Conservation (phyloP, 176 grass and related monocot genomes). For the Thalia dealbata region DNA sequence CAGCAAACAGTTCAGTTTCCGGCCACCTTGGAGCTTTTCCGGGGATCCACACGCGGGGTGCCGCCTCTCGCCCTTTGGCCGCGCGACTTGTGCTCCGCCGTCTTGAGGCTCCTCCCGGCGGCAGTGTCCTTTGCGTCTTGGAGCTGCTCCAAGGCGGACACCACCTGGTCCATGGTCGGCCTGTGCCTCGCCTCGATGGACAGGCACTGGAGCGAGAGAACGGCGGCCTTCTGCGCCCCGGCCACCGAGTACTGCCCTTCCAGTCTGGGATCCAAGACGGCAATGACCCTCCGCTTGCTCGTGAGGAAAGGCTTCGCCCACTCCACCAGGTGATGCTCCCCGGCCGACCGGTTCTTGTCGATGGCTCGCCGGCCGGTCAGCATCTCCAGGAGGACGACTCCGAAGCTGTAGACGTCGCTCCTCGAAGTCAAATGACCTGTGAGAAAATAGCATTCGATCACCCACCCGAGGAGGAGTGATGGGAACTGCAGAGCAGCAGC, state of each 20-base stretch:
- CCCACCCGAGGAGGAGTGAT: too few relatives aligned
- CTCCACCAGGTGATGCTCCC: not conserved
- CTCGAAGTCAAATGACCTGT: constrained; percentile 3
- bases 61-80: not conserved
- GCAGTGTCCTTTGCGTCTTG: not conserved
- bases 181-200: not conserved
- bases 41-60: not conserved
- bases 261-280: constrained; percentile 5
- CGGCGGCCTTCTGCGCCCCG: not conserved
- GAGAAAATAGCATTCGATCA: too few relatives aligned
- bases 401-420: constrained; percentile 6
- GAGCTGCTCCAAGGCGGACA: not conserved
- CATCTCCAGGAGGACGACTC: constrained; percentile 5
- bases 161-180: constrained; percentile 5
- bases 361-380: not conserved
- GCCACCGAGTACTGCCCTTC: not conserved
- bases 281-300: not conserved
- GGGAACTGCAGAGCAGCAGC: too few relatives aligned
- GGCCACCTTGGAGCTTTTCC: not conserved
- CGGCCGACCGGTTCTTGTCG: not conserved
- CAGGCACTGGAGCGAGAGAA: constrained; percentile 1
- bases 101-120: not conserved
- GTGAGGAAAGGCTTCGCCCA: not conserved
- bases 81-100: not conserved
- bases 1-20: not conserved